A percentile compares a stretch with the other conserved stretches of the same genome.
Conservation (phyloP, 2,329 filamentous ascomycete species). For the Colletotrichum lindemuthianum region DNA sequence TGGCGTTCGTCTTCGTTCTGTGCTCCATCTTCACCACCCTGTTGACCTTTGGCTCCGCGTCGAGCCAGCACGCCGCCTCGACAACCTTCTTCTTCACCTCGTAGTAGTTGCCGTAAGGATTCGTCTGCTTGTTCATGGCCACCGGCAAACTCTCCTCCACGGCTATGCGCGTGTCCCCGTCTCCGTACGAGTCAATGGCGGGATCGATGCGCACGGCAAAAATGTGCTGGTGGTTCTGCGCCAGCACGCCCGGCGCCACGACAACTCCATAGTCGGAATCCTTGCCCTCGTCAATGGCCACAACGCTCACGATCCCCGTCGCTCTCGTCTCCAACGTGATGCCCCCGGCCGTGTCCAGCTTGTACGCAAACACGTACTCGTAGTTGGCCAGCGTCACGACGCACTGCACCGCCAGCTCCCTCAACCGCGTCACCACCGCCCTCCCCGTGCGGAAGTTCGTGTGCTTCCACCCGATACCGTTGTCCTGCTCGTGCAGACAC, state of each 20-base stretch:
- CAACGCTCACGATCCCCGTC: conserved; percentile 72
- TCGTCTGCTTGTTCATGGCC: conserved; percentile 59
- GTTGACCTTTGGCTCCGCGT: conserved; percentile 64
- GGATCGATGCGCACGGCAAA: conserved; percentile 74
- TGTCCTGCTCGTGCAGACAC: conserved; percentile 77
- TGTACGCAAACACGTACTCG: conserved; percentile 67
- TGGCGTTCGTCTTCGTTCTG: conserved; percentile 52
- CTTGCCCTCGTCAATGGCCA: conserved; percentile 65
- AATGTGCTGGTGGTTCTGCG: conserved; percentile 77
- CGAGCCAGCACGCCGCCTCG: conserved; percentile 56
- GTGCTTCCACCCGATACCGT: conserved; percentile 78
- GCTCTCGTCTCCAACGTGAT: conserved; percentile 71
- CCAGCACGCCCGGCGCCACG: conserved; percentile 71
- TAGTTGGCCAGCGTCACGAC: conserved; percentile 78
- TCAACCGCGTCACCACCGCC: conserved; percentile 67
- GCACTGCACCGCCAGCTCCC: conserved; percentile 74
- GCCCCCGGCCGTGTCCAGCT: conserved; percentile 70
- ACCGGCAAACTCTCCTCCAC: conserved; percentile 50
- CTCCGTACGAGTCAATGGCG: conserved; percentile 61
- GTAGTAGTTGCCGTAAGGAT: conserved; percentile 72
- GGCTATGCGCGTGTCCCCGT: conserved; percentile 60
- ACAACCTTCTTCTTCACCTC: conserved; percentile 60
- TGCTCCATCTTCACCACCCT: conserved; percentile 61
- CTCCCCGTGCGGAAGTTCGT: conserved; percentile 73
- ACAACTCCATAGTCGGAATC: conserved; percentile 66